Conservation (phyloP, 306 rosid species). For the Pachyrhizus erosus region DNA sequence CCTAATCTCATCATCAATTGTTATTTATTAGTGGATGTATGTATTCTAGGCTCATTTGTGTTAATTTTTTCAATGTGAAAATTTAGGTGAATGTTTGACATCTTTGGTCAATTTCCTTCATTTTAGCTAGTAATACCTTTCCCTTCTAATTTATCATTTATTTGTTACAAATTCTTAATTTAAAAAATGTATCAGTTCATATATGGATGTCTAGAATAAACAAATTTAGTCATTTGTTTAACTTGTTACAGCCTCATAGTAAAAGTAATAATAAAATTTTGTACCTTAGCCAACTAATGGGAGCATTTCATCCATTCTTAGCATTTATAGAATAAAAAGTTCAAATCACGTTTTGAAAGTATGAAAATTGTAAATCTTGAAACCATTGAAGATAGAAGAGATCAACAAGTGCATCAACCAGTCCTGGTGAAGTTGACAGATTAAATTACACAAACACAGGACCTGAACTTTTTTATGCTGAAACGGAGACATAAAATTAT, state of each 20-base stretch:
- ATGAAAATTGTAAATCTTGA: conserved; percentile 39
- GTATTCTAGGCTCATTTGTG: background rate
- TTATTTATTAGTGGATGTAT: background rate
- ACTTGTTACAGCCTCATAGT: background rate
- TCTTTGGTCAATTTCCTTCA: background rate
- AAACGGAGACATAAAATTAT: background rate
- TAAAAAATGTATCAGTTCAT: background rate
- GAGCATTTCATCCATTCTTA: conserved; percentile 41
- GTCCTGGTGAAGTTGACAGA: conserved; percentile 39
- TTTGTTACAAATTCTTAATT: background rate
- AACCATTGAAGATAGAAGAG: conserved; percentile 39
- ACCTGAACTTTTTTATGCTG: background rate
- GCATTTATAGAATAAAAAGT: conserved; percentile 47
- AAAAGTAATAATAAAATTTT: background rate
- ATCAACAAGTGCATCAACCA: conserved; percentile 33
- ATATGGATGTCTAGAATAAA: background rate
- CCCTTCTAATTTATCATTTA: background rate
- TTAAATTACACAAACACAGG: background rate
- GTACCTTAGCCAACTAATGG: background rate
- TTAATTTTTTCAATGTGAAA: background rate
- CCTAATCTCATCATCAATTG: background rate
- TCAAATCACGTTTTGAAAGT: conserved; percentile 20
- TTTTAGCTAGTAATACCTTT: background rate
- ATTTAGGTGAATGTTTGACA: background rate
- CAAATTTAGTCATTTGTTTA: background rate